phyloP scores from a whole-genome alignment of 768 basidiomycete species.

The Suillus weaverae region DNA sequence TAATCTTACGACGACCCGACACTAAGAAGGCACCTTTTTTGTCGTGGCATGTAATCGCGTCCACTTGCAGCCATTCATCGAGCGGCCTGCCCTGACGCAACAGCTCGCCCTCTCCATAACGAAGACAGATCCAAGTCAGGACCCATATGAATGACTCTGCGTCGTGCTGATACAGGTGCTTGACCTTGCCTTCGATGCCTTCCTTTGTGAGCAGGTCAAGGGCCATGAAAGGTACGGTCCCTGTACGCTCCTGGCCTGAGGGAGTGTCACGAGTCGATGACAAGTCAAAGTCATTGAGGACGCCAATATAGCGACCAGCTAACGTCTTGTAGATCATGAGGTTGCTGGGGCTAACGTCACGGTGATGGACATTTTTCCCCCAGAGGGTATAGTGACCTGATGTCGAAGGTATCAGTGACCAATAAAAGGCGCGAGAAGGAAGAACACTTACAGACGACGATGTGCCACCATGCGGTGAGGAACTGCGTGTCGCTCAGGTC shows the following conservation, averaged over 20 bases:
- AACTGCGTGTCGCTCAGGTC: not conserved
- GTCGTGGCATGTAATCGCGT: not conserved
- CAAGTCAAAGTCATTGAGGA: constrained; percentile 14
- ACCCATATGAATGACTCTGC: constrained; percentile 4
- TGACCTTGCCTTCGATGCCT: not conserved
- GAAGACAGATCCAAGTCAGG: not conserved
- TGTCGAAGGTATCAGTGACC: not conserved
- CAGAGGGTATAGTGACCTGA: constrained; percentile 9
- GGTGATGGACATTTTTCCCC: not conserved
- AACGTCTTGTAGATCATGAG: constrained; percentile 7
- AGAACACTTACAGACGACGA: constrained; percentile 1
- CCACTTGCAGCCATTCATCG: not conserved
- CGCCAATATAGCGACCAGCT: constrained; percentile 1
- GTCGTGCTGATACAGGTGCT: not conserved
- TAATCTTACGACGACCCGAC: not conserved
- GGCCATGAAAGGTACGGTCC: constrained; percentile 13
- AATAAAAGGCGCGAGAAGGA: not conserved
- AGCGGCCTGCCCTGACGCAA: not conserved
- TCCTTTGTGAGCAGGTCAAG: constrained; percentile 1
- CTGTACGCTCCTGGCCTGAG: constrained; percentile 4
- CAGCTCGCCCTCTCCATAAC: not conserved
- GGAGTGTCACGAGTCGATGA: not conserved
- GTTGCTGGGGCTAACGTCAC: constrained; percentile 8
- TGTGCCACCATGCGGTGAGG: constrained; percentile 8
- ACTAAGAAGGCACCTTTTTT: not conserved